A percentile compares a stretch with the other conserved stretches of the same genome.
Evolutionary conservation across 306 rosid species (phyloP).

Genomic region (Heteromeles arbutifolia): DNA sequence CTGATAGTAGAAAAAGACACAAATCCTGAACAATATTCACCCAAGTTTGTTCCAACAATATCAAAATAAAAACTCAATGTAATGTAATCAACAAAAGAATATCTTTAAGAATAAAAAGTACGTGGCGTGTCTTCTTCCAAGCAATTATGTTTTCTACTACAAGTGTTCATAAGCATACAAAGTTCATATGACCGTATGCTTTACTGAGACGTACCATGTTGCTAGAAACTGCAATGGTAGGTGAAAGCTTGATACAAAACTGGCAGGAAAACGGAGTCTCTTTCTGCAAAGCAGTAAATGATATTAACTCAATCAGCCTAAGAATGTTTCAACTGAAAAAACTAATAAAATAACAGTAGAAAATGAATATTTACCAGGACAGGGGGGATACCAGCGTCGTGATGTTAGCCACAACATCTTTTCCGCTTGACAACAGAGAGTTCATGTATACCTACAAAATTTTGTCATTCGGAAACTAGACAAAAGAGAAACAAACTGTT

Average conservation of each 20-base stretch:
- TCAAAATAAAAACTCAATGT: conserved; percentile 10
- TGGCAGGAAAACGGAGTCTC: conserved; percentile 58
- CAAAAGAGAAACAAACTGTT: neutral
- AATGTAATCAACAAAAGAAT: conserved; percentile 2
- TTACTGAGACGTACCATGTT: conserved; percentile 57
- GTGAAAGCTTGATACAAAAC: conserved; percentile 76
- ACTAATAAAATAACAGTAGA: neutral
- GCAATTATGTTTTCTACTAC: conserved; percentile 1
- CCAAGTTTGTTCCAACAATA: conserved; percentile 20
- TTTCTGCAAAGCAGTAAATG: conserved; percentile 44
- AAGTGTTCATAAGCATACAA: conserved; percentile 4
- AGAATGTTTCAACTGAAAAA: conserved; percentile 1
- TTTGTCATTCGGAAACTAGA: conserved; percentile 13
- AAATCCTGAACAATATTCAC: conserved; percentile 29
- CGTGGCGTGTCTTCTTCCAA: neutral
- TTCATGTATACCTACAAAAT: conserved; percentile 59
- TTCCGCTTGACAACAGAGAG: conserved; percentile 37
- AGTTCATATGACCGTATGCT: neutral
- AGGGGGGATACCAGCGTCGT: conserved; percentile 77
- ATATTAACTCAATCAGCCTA: conserved; percentile 20
- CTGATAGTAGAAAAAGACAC: conserved; percentile 55
- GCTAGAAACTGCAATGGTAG: conserved; percentile 44
- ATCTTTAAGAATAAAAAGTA: neutral
- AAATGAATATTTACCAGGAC: conserved; percentile 46
- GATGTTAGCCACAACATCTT: conserved; percentile 36